Evolutionary conservation across 768 basidiomycete species (phyloP).

Genomic region (Lactarius psammicola): DNA sequence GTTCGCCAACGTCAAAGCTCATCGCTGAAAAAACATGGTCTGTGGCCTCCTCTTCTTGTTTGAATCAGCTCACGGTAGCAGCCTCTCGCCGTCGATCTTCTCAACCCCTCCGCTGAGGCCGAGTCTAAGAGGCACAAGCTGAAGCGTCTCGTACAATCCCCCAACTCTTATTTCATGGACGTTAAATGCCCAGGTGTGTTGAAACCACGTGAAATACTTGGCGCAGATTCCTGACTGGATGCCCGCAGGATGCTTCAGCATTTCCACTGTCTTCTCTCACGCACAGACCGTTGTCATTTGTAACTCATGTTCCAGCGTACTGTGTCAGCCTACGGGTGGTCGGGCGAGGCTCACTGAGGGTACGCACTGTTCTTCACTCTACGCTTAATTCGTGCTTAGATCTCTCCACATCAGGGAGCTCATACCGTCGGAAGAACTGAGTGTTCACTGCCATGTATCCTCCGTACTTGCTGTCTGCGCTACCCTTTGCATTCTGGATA

Average conservation of each 20-base stretch:
- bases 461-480: slow-evolving; percentile 31
- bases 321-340: slow-evolving; percentile 99
- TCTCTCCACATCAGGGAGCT: slow-evolving; percentile 63
- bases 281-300: slow-evolving; percentile 97
- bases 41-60: neutral
- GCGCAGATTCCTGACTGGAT: neutral
- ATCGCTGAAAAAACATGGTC: slow-evolving; percentile 23
- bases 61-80: slow-evolving; percentile 34
- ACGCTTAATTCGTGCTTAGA: slow-evolving; percentile 20
- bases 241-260: slow-evolving; percentile 83
- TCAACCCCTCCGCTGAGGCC: slow-evolving; percentile 87
- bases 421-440: slow-evolving; percentile 96
- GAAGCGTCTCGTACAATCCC: slow-evolving; percentile 97
- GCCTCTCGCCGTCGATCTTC: slow-evolving; percentile 97
- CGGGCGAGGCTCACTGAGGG: slow-evolving; percentile 98
- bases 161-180: slow-evolving; percentile 99
- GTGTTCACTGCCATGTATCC: slow-evolving; percentile 30
- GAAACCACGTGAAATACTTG: slow-evolving; percentile 4
- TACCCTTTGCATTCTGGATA: slow-evolving; percentile 33
- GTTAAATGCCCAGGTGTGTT: slow-evolving; percentile 94
- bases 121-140: slow-evolving; percentile 96
- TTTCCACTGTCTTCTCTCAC: slow-evolving; percentile 98
- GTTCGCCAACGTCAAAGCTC: slow-evolving; percentile 6
- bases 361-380: slow-evolving; percentile 41
- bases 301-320: slow-evolving; percentile 85